Conservation (phyloP, 2,329 filamentous ascomycete species). For the Thelonectria olida region DNA sequence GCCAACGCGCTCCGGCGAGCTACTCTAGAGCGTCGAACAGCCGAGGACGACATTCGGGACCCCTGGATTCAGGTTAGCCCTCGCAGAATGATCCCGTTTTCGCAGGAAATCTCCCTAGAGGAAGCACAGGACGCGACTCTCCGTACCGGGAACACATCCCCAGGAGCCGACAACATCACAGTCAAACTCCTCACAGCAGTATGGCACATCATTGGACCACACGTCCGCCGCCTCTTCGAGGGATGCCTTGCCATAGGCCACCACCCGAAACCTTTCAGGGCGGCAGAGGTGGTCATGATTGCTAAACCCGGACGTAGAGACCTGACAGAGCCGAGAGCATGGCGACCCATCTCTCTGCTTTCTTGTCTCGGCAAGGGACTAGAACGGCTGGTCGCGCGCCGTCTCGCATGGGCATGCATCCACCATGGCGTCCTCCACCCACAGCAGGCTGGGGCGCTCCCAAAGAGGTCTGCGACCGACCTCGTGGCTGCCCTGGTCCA, state of each 20-base stretch:
- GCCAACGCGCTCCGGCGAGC: conserved; percentile 25
- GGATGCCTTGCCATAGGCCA: conserved; percentile 28
- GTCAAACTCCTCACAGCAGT: conserved; percentile 24
- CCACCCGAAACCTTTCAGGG: conserved; percentile 29
- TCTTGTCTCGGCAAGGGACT: conserved; percentile 40
- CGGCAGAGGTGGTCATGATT: conserved; percentile 38
- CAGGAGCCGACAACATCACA: conserved; percentile 31
- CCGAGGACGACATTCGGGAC: conserved; percentile 23
- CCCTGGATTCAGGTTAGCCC: conserved; percentile 17
- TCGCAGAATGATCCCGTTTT: conserved; percentile 21
- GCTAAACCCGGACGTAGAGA: conserved; percentile 34
- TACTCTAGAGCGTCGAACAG: conserved; percentile 24
- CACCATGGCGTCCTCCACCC: conserved; percentile 30
- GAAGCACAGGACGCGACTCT: conserved; percentile 27
- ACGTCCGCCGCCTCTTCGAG: conserved; percentile 25
- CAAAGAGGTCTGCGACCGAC: conserved; percentile 23
- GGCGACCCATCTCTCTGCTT: conserved; percentile 38
- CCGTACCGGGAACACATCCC: conserved; percentile 30
- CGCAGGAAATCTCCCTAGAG: conserved; percentile 20
- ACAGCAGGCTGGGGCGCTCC: conserved; percentile 34
- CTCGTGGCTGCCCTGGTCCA: too few relatives aligned
- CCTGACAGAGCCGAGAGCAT: conserved; percentile 28
- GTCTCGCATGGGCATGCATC: conserved; percentile 31
- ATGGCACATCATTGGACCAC: conserved; percentile 16
- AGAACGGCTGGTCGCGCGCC: conserved; percentile 35